Percentiles rank a stretch among this genome's conserved stretches.
Conservation (phyloP, 345 rosid genomes). For the Corymbia maculata region DNA sequence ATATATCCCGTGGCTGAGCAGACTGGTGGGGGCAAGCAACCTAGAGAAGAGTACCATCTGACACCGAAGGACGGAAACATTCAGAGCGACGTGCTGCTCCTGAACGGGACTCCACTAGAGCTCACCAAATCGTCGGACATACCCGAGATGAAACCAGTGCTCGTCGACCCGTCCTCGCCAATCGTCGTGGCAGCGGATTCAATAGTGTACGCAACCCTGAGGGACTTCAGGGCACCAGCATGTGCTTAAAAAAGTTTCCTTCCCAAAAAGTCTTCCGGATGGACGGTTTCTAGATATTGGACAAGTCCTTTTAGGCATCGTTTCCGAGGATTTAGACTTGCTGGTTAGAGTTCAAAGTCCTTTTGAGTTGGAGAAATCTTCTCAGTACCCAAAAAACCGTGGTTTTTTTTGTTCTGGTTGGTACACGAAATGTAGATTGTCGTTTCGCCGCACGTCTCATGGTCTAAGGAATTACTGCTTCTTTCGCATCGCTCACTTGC, state of each 20-base stretch:
- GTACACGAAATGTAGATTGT: background rate
- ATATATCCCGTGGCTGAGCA: background rate
- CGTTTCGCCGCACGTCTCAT: background rate
- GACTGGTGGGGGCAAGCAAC: background rate
- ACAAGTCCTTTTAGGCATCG: background rate
- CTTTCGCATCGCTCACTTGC: background rate
- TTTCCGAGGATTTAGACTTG: background rate
- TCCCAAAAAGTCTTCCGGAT: background rate
- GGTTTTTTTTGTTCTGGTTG: background rate
- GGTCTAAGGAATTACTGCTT: background rate
- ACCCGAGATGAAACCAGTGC: slow-evolving; percentile 34
- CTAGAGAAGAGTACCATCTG: slow-evolving; percentile 56
- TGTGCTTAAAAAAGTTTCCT: slow-evolving; percentile 24
- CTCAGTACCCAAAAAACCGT: background rate
- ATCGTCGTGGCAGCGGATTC: slow-evolving; percentile 32
- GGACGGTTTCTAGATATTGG: background rate
- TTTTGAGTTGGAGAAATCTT: background rate
- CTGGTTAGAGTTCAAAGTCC: background rate
- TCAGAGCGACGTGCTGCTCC: slow-evolving; percentile 39
- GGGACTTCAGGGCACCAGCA: slow-evolving; percentile 40
- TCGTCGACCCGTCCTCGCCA: slow-evolving; percentile 16
- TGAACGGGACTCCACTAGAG: slow-evolving; percentile 40
- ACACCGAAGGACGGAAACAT: slow-evolving; percentile 46
- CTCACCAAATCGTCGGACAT: slow-evolving; percentile 27
- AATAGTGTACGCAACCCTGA: slow-evolving; percentile 19